Conservation (phyloP, 768 basidiomycete species). For the Multifurca ochricompacta region DNA sequence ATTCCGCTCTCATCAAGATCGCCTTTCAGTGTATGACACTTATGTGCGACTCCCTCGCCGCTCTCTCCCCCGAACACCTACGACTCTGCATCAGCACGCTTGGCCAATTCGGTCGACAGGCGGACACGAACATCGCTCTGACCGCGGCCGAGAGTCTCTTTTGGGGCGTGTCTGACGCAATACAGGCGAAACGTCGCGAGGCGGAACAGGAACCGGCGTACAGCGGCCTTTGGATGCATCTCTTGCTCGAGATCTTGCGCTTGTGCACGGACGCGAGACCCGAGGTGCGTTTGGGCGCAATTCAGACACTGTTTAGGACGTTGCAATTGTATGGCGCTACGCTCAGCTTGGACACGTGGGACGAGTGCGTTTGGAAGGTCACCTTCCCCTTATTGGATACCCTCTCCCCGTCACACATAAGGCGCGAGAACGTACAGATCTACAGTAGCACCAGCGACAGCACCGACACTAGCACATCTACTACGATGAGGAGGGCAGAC, state of each 20-base stretch:
- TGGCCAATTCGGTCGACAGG: slow-evolving; percentile 85
- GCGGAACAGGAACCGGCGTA: slow-evolving; percentile 59
- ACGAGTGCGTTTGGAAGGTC: slow-evolving; percentile 85
- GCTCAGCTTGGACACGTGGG: slow-evolving; percentile 77
- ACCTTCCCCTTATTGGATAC: slow-evolving; percentile 80
- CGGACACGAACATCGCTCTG: slow-evolving; percentile 92
- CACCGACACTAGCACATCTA: too few species aligned
- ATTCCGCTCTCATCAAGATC: slow-evolving; percentile 74
- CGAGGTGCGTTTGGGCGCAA: slow-evolving; percentile 89
- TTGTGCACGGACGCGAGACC: slow-evolving; percentile 75
- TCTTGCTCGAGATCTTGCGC: slow-evolving; percentile 74
- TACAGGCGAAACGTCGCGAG: slow-evolving; percentile 74
- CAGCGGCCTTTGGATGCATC: slow-evolving; percentile 89
- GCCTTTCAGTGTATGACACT: slow-evolving; percentile 91
- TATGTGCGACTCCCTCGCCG: slow-evolving; percentile 87
- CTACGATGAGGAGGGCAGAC: too few species aligned
- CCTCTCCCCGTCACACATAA: slow-evolving; percentile 52
- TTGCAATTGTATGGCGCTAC: slow-evolving; percentile 90
- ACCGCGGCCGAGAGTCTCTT: slow-evolving; percentile 89
- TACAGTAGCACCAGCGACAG: background rate
- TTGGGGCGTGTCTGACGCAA: slow-evolving; percentile 95
- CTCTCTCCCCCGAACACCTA: slow-evolving; percentile 72
- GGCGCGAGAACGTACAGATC: slow-evolving; percentile 31
- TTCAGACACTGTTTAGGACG: slow-evolving; percentile 90
- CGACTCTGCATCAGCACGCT: slow-evolving; percentile 85